Base-by-base conservation (phyloP, 495 filamentous ascomycete species). In the Aspergillus steynii region DNA sequence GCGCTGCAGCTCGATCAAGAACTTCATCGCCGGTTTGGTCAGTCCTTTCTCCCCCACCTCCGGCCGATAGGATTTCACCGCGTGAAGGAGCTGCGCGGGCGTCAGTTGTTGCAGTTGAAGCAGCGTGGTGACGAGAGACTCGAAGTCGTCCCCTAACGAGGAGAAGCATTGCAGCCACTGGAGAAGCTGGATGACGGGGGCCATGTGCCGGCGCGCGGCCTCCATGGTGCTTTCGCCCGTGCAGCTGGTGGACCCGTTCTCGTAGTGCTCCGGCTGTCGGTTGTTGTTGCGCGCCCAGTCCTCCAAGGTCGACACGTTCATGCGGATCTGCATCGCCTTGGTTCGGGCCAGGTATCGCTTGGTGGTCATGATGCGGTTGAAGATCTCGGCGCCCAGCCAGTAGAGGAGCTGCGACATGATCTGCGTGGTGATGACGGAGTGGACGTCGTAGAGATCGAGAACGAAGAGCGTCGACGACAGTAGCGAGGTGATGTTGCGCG, bases 81-180 rank as follows among this genome's bases (percentile, higher is more conserved):
- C 84, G 70, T 97, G 96, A 28, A 98, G 85, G n/a, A 98, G 81
- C 67, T 99, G 95, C 64, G 90, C 88, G 1, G 92, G 90, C 28
- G 85, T 90, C 48, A 99, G 79, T 29, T 88, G 83, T 56, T 90
- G 90, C 47, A 99, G 82, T 71, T 98, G 96, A 61, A 96, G 85
- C 14, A 97, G 72, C 0, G 95, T 99, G 1, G 91, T 90, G 32
- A 93, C 86, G 10, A 97, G 82, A 1, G 91, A 91, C 63, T 96
- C 89, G 34, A 93, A 80, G 65, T 97, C 93, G 64, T 98, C 95
- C n/a, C 90, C 92, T 4, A 99, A 79, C 7, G 92, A 96, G 3
- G 95, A 97, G 73, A 97, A 97, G 71, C 92, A 96, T 70, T 99
- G 95, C 37, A 99, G 79, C 95, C 95, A 99, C 71, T 99, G 95